Evolutionary conservation across 1,284 basidiomycete species (phyloP), one percentile per base, ranked within the genome.

Genomic region (Rhodotorula sp.): DNA sequence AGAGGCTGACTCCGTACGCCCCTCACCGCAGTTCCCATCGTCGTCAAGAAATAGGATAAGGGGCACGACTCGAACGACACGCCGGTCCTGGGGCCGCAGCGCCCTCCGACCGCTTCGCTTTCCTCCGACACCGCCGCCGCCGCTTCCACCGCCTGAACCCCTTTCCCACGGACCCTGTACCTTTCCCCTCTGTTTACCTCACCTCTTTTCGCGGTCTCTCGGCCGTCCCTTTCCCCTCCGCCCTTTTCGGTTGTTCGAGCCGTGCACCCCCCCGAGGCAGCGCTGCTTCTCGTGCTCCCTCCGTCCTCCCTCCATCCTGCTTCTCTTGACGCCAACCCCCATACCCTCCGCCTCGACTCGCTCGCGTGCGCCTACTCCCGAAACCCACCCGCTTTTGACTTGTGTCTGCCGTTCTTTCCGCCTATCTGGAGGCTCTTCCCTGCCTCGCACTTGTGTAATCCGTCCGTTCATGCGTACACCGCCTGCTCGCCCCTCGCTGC

Each of bases 41-140:
- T 79, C 61, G 71, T 78, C 63, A 79, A 79, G 76, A 79, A 78
- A 73, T 79, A 73, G 70, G 77, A 78, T 71, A 44, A 57, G 61
- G 67, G 75, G 78, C 77, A 74, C 75, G 75, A 76, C 71, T 76
- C 75, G 66, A 73, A 65, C 72, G 63, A 39, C 27, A 53, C 66
- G 56, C 67, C 67, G 59, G 69, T 74, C 39, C n/a, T 51, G 19
- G 27, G 48, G 48, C 32, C 63, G 55, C 54, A 60, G 13, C 58
- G 44, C 32, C 56, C 61, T 29, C 39, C 57, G 21, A 39, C 57
- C 41, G 44, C 66, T 17, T 39, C 64, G 34, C 41, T 29, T 32
- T 54, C 32, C 32, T 22, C 21, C 48, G 48, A 50, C 13, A 50
- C 48, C 32, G 53, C 53, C 53, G 39, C 48, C 48, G 25, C 48